Evolutionary conservation across 2,329 filamentous ascomycete genomes (phyloP), one percentile per base, ranked within the genome.

Genomic region (Cladophialophora psammophila): DNA sequence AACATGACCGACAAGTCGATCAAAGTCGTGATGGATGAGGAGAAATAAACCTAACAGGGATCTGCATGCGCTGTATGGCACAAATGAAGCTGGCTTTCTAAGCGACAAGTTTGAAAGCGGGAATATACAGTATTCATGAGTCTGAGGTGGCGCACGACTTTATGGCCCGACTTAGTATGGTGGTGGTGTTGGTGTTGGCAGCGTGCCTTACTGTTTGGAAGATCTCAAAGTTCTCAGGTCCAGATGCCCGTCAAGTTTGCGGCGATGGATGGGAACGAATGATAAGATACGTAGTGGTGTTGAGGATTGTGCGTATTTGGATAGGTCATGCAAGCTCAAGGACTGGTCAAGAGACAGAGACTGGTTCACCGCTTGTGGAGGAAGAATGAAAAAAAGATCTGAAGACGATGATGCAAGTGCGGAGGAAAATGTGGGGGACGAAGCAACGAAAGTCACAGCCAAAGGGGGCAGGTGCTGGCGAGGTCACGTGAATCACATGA

Each of bases 381-480:
- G n/a, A 48, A 5, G 18, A 8, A 26, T 50, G 45, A 6, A 26
- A 31, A 50, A 50, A 50, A 50, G 20, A 50, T 31, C 5, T 18
- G 26, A 31, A 10, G 45, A 20, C 18, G 42, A 50, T 50, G 45
- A 50, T 50, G 45, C 20, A 50, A 50, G 8, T 50, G 45, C 26
- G 45, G 45, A 26, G 45, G 45, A 26, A 50, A 50, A 31, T 50
- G 45, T 50, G 45, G 45, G 45, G 45, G 45, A 50, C 45, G 36
- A 40, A 10, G 36, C 12, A 13, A 40, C n/a, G 45, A 50, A 5
- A 31, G 7, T 18, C 45, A 9, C 45, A 31, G 45, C 45, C 20
- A 12, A 9, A 50, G 10, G 45, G 12, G 45, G 45, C 18, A 50
- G 15, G 45, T 50, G 45, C 45, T 50, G 20, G 45, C 45, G 45